Conservation (phyloP, 768 basidiomycete species). For the Kwoniella dejecticola region DNA sequence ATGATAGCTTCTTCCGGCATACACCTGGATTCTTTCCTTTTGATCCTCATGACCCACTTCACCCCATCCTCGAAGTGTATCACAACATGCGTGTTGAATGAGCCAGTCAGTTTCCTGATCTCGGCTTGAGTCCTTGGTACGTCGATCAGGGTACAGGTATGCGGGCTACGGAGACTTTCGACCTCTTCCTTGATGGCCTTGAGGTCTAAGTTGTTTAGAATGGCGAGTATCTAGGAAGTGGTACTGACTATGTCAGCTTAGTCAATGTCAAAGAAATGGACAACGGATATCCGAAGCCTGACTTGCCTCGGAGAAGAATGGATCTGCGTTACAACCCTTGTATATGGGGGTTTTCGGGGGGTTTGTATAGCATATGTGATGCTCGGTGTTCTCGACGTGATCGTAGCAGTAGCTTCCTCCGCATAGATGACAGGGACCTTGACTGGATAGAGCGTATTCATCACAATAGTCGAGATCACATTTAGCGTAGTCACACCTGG, state of each 20-base stretch:
- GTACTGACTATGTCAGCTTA: not conserved
- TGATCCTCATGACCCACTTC: slow-evolving; percentile 24
- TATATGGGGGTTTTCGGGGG: not conserved
- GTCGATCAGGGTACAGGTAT: not conserved
- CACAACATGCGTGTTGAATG: slow-evolving; percentile 20
- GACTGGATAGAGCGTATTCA: not conserved
- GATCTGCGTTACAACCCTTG: not conserved
- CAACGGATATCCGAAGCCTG: not conserved
- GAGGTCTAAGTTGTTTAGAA: not conserved
- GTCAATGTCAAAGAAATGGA: not conserved
- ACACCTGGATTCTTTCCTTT: not conserved
- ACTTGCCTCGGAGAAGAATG: not conserved
- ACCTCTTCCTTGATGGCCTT: slow-evolving; percentile 1
- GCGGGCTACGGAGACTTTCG: not conserved
- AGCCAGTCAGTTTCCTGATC: not conserved
- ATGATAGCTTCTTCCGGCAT: not conserved
- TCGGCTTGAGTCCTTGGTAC: not conserved
- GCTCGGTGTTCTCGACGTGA: not conserved
- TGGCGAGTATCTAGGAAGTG: not conserved
- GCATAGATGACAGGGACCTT: not conserved
- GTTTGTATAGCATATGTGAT: not conserved
- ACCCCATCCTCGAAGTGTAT: slow-evolving; percentile 23
- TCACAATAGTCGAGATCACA: not conserved
- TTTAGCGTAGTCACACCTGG: not conserved
- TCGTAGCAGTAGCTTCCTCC: not conserved